Conservation (phyloP, 129 eudicot genomes). For the Dittrichia graveolens region DNA sequence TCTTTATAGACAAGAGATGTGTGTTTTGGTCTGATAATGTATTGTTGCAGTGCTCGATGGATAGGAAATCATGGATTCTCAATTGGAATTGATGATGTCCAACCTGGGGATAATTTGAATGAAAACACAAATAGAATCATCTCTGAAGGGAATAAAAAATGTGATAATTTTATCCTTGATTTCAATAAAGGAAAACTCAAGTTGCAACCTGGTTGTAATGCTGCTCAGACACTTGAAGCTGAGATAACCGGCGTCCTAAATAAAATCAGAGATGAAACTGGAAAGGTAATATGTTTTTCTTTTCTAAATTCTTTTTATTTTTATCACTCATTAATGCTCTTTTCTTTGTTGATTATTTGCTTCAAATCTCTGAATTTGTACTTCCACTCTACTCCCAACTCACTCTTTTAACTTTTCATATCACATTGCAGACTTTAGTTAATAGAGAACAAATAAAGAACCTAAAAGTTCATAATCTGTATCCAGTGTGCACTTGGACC, state of each 20-base stretch:
- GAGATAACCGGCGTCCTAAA: conserved; percentile 61
- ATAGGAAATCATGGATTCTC: conserved; percentile 99
- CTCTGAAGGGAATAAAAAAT: conserved; percentile 45
- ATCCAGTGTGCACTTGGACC: not conserved
- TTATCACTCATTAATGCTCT: not conserved
- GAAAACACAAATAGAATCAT: conserved; percentile 45
- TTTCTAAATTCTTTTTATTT: not conserved
- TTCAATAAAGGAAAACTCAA: conserved; percentile 64
- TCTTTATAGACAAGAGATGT: not conserved
- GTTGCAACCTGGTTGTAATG: conserved; percentile 81
- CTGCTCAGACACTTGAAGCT: conserved; percentile 89
- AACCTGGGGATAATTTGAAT: conserved; percentile 63
- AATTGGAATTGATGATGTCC: conserved; percentile 95
- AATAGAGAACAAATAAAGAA: too few relatives aligned
- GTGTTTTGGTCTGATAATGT: conserved; percentile 21
- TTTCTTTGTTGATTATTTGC: not conserved
- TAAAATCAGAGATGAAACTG: conserved; percentile 67
- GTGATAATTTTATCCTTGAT: conserved; percentile 52
- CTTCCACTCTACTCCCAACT: not conserved
- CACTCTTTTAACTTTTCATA: not conserved
- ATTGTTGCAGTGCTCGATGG: conserved; percentile 87
- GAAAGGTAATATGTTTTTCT: conserved; percentile 49
- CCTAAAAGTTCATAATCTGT: not conserved
- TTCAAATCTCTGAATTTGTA: not conserved
- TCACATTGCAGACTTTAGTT: too few relatives aligned